Evolutionary conservation across 371 early-diverging fungal genomes (phyloP).

Genomic region (Circinella umbellata): DNA sequence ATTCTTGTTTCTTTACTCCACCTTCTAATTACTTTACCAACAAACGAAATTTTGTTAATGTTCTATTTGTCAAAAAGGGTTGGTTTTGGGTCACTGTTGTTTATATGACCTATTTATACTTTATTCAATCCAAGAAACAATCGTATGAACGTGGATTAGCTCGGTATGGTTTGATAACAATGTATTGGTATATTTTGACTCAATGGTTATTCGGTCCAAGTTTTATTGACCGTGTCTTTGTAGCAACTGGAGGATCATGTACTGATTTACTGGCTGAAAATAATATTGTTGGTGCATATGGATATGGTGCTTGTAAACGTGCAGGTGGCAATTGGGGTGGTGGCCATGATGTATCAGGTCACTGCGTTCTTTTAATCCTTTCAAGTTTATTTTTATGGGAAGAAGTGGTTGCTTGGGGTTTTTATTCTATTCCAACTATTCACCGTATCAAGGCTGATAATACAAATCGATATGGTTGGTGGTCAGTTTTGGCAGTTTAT

Average conservation of each 20-base stretch:
- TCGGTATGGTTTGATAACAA: constrained; percentile 71
- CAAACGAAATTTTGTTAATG: constrained; percentile 80
- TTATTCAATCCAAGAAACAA: constrained; percentile 23
- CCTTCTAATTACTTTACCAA: constrained; percentile 60
- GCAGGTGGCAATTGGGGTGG: constrained; percentile 79
- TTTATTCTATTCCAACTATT: constrained; percentile 29
- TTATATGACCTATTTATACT: constrained; percentile 46
- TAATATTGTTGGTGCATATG: constrained; percentile 18
- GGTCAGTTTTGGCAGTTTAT: constrained; percentile 31
- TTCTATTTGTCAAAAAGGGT: constrained; percentile 79
- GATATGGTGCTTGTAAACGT: constrained; percentile 55
- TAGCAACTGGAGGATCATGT: constrained; percentile 73
- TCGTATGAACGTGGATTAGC: constrained; percentile 25
- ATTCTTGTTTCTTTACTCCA: constrained; percentile 32
- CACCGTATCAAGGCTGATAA: constrained; percentile 16
- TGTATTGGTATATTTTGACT: constrained; percentile 83
- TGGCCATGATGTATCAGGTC: constrained; percentile 88
- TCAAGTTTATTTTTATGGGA: constrained; percentile 81
- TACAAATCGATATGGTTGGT: constrained; percentile 27
- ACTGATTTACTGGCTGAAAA: constrained; percentile 6
- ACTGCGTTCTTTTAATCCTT: constrained; percentile 88
- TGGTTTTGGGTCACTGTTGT: constrained; percentile 83
- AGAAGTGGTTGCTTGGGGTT: constrained; percentile 54
- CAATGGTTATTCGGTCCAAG: constrained; percentile 87
- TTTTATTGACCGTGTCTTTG: constrained; percentile 79